Evolutionary conservation across 768 basidiomycete genomes (phyloP).

Genomic region (Lentinula aciculospora): DNA sequence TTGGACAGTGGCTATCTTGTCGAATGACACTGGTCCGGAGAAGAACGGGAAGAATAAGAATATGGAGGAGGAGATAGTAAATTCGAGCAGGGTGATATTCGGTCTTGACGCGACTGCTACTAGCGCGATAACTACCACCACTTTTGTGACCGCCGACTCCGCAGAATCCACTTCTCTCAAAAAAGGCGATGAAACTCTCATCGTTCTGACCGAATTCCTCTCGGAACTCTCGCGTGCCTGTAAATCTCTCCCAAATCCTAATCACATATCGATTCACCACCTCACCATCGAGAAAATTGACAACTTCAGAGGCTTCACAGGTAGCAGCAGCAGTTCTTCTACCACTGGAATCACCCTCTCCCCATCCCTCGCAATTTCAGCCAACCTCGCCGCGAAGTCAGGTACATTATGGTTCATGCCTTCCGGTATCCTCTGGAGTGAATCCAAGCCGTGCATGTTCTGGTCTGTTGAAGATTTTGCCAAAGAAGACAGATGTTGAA

Average conservation of each 20-base stretch:
- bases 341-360: slow-evolving; percentile 38
- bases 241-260: slow-evolving; percentile 28
- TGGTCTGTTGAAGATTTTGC: slow-evolving; percentile 33
- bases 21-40: slow-evolving; percentile 25
- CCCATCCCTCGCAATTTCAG: slow-evolving; percentile 56
- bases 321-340: slow-evolving; percentile 35
- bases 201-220: slow-evolving; percentile 47
- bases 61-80: slow-evolving; percentile 65
- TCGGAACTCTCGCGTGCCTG: slow-evolving; percentile 27
- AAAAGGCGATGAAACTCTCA: slow-evolving; percentile 51
- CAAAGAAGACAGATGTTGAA: slow-evolving; percentile 18
- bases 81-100: slow-evolving; percentile 65
- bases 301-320: slow-evolving; percentile 42
- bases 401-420: slow-evolving; percentile 46
- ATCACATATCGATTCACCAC: slow-evolving; percentile 30
- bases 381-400: slow-evolving; percentile 42
- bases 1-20: slow-evolving; percentile 38
- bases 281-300: slow-evolving; percentile 9
- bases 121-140: slow-evolving; percentile 37
- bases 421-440: slow-evolving; percentile 38
- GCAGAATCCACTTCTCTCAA: slow-evolving; percentile 24
- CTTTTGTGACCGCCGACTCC: slow-evolving; percentile 22
- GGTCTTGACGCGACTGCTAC: slow-evolving; percentile 58
- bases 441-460: slow-evolving; percentile 42
- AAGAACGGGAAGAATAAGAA: slow-evolving; percentile 38